Base-by-base conservation (phyloP, 1,284 basidiomycete species). In the Apiotrichum mycotoxinovorans region DNA sequence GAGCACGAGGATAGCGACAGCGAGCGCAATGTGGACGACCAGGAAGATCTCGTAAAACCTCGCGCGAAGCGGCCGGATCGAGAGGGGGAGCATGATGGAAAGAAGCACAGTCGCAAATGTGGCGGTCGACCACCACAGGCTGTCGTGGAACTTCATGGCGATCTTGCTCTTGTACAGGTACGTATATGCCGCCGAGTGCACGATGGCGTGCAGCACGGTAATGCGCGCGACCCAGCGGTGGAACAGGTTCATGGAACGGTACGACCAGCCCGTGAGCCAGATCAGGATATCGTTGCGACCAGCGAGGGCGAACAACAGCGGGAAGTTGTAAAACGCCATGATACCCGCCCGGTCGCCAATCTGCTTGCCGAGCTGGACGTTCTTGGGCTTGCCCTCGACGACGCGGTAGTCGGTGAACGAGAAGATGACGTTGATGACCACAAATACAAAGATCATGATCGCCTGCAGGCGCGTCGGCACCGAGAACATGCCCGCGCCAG, bases 351-450 rank as follows among this genome's bases (percentile, higher is more conserved):
- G 58, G 54, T 68, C 68, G 9, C 61, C 61, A 12, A 67, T 30
- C 42, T 67, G 68, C 26, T 67, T 55, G 2, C 38, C 55, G 22
- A 67, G 42, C 49, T 68, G 65, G 18, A 47, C 15, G 25, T 52
- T 43, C 11, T 42, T 40, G 20, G 52, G 47, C 54, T 66, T 66
- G 8, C 66, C 58, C 2, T 61, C 30, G 78, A 84, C 71, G 83
- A 84, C 44, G 76, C 89, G 47, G 71, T 84, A 66, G 72, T 80
- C 60, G 68, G 77, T 49, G 77, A 76, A 58, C 67, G 75, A 23
- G 72, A 78, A 65, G 40, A 66, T 44, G 49, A 71, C 17, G 58
- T 71, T 68, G 54, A 68, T 42, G 2, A 51, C 38, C 27, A 67
- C 53, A 46, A 66, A 70, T 23, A 52, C n/a, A 30, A 58, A 59